Conservation (phyloP, 257 asterid genomes). For the Cynanchum wilfordii region DNA sequence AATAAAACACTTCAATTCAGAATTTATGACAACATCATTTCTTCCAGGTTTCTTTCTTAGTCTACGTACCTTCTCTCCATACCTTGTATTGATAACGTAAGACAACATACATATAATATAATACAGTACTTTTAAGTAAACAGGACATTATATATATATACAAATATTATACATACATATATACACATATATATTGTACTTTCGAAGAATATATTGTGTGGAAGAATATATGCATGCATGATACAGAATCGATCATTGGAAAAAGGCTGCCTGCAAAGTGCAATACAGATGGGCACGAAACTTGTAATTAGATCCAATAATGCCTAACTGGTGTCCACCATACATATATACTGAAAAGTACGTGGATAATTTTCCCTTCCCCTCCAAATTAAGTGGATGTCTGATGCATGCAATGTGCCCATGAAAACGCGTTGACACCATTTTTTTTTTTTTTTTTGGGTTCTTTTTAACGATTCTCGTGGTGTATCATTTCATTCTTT, state of each 20-base stretch:
- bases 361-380: not conserved
- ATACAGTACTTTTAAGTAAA: too few relatives aligned
- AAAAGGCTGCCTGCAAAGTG: not conserved
- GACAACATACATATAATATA: too few relatives aligned
- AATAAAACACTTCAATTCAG: too few relatives aligned
- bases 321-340: not conserved
- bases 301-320: not conserved
- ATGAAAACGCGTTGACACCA: slow-evolving; percentile 30
- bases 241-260: not conserved
- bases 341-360: not conserved
- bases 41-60: too few relatives aligned
- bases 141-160: too few relatives aligned
- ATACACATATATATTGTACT: too few relatives aligned
- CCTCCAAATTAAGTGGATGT: not conserved
- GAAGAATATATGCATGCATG: too few relatives aligned
- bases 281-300: slow-evolving; percentile 8
- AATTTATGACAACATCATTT: too few relatives aligned
- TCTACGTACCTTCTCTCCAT: too few relatives aligned
- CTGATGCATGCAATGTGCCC: not conserved
- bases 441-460: not conserved
- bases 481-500: slow-evolving; percentile 11
- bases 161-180: too few relatives aligned
- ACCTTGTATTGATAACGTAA: too few relatives aligned
- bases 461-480: slow-evolving; percentile 15
- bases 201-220: too few relatives aligned